Evolutionary conservation across 352 stramenopile species (phyloP), one percentile per base, ranked within the genome.

Genomic region (Pythium guiyangense): DNA sequence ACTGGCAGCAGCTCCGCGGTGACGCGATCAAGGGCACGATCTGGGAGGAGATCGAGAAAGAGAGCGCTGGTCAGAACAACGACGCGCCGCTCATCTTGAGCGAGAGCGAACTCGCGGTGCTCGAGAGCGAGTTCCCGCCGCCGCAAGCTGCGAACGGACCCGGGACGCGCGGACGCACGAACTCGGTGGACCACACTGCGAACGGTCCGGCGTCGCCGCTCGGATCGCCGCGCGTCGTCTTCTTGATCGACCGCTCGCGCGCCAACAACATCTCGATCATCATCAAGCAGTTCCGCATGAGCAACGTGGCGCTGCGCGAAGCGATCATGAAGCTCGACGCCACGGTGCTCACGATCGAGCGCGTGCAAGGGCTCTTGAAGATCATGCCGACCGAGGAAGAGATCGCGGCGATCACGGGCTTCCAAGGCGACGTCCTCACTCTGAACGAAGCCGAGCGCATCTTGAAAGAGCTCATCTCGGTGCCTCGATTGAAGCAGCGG

Each of bases 261-360:
- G 79, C 82, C 5, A 92, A 92, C 64, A 94, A 94, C 56, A 96
- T 98, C n/a, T 97, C 94, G 18, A 99, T 99, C 63, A 97, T 98
- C 63, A 81, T 99, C 44, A 97, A 97, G 63, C 88, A 97, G 63
- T 90, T 98, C 45, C 88, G 95, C 47, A 96, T 98, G 74, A 97
- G 78, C 73, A 83, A 91, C 47, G 70, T 74, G 0, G 75, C 87
- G 18, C 63, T 96, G 45, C 79, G 87, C 1, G 73, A 90, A 49
- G 86, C 86, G 5, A 84, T 94, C 27, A 88, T 95, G 70, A 86
- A 84, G 29, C 78, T 94, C 43, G 88, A 96, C 50, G 64, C 77
- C 1, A 79, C 70, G 42, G 77, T 94, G 2, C 57, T 96, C 3
- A 92, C 70, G 5, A 65, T 92, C 20, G 86, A 97, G 52, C 85